Conservation (phyloP, 768 basidiomycete genomes). For the Rhodotorula graminis region DNA sequence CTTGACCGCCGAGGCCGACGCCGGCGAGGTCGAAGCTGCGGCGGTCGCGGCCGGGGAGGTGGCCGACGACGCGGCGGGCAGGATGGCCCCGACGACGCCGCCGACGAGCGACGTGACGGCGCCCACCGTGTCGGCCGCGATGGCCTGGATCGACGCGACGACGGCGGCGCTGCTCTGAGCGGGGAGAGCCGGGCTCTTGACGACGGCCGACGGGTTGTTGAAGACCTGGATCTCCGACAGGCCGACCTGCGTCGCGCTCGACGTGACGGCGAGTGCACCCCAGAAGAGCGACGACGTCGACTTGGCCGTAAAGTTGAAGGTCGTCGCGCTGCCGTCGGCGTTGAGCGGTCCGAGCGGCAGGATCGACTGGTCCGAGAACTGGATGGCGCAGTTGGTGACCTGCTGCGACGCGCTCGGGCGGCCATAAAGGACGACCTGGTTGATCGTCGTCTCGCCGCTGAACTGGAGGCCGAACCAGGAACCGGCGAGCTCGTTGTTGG, state of each 20-base stretch:
- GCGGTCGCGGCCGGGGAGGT: neutral
- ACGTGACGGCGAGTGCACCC: neutral
- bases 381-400: conserved; percentile 12
- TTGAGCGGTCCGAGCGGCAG: conserved; percentile 10
- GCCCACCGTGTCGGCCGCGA: too few species aligned
- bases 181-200: neutral
- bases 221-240: conserved; percentile 20
- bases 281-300: conserved; percentile 4
- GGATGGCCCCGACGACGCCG: too few species aligned
- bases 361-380: conserved; percentile 9
- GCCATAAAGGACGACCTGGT: conserved; percentile 31
- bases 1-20: too few species aligned
- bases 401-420: conserved; percentile 17
- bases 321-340: conserved; percentile 25
- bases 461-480: conserved; percentile 14
- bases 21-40: neutral
- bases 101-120: too few species aligned
- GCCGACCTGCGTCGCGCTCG: neutral
- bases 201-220: neutral
- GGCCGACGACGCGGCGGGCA: neutral
- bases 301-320: conserved; percentile 15
- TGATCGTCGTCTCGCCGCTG: neutral
- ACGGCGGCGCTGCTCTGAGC: too few species aligned
- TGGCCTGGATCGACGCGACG: too few species aligned
- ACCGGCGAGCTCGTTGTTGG: neutral